Evolutionary conservation across 306 rosid species (phyloP).

Genomic region (Cotoneaster glaucophyllus): DNA sequence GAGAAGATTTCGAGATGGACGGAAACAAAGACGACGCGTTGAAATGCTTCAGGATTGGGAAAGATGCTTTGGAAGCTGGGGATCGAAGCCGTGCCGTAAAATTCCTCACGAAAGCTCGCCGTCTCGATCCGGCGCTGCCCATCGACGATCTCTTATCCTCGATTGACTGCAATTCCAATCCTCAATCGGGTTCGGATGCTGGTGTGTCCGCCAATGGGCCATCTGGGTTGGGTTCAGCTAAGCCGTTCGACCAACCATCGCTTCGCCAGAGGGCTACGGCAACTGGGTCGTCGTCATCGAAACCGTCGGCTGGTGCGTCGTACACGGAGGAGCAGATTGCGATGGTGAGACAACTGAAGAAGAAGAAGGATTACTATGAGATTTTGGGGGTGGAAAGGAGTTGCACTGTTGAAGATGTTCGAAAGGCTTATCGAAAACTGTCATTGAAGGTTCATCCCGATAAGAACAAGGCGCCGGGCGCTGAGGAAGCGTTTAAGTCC

Average conservation of each 20-base stretch:
- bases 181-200: slow-evolving; percentile 20
- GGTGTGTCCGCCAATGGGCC: slow-evolving; percentile 22
- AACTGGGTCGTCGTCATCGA: slow-evolving; percentile 27
- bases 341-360: slow-evolving; percentile 61
- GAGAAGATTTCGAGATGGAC: slow-evolving; percentile 43
- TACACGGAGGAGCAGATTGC: slow-evolving; percentile 66
- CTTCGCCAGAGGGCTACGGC: slow-evolving; percentile 50
- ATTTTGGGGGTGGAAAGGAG: slow-evolving; percentile 81
- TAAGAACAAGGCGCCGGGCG: slow-evolving; percentile 85
- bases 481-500: slow-evolving; percentile 84
- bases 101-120: slow-evolving; percentile 73
- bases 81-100: slow-evolving; percentile 73
- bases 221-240: slow-evolving; percentile 20
- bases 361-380: slow-evolving; percentile 79
- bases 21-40: slow-evolving; percentile 93
- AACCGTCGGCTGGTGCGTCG: slow-evolving; percentile 15
- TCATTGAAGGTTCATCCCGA: slow-evolving; percentile 96
- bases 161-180: slow-evolving; percentile 29
- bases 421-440: slow-evolving; percentile 73
- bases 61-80: slow-evolving; percentile 59
- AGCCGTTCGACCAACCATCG: slow-evolving; percentile 49
- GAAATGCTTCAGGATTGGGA: slow-evolving; percentile 71
- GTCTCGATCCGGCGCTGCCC: slow-evolving; percentile 69
- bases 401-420: slow-evolving; percentile 73
- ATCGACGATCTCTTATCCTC: slow-evolving; percentile 59